phyloP scores from a whole-genome alignment of 139 green algal genomes.

The Micractinium conductrix region DNA sequence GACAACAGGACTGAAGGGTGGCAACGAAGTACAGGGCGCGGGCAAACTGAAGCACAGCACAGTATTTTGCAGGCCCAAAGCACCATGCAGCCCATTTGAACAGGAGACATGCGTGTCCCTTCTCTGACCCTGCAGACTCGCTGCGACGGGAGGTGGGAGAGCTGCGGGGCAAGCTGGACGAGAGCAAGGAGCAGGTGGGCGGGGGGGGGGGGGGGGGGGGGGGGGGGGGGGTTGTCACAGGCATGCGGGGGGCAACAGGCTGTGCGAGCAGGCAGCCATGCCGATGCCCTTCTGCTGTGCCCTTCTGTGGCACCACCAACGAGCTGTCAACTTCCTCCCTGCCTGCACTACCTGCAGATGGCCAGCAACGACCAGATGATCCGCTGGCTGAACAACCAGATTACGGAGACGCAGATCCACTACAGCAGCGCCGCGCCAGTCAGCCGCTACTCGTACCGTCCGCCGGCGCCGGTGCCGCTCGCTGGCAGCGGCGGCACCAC shows the following conservation, averaged over 20 bases:
- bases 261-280: background rate
- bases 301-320: too few relatives aligned
- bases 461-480: background rate
- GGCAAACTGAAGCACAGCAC: too few relatives aligned
- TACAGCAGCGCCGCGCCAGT: conserved; percentile 20
- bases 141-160: conserved; percentile 55
- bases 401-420: conserved; percentile 79
- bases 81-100: too few relatives aligned
- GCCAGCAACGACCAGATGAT: conserved; percentile 94
- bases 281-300: too few relatives aligned
- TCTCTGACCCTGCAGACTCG: conserved; percentile 10
- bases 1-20: too few relatives aligned
- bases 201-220: too few relatives aligned
- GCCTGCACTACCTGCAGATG: background rate
- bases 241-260: background rate
- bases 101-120: too few relatives aligned
- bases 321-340: too few relatives aligned
- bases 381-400: conserved; percentile 92
- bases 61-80: too few relatives aligned
- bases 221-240: too few relatives aligned
- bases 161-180: conserved; percentile 79
- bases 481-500: background rate
- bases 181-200: conserved; percentile 62
- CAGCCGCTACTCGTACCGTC: conserved; percentile 62
- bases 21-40: too few relatives aligned